Evolutionary conservation across 768 basidiomycete species (phyloP).

Genomic region (Rhodocollybia butyracea): DNA sequence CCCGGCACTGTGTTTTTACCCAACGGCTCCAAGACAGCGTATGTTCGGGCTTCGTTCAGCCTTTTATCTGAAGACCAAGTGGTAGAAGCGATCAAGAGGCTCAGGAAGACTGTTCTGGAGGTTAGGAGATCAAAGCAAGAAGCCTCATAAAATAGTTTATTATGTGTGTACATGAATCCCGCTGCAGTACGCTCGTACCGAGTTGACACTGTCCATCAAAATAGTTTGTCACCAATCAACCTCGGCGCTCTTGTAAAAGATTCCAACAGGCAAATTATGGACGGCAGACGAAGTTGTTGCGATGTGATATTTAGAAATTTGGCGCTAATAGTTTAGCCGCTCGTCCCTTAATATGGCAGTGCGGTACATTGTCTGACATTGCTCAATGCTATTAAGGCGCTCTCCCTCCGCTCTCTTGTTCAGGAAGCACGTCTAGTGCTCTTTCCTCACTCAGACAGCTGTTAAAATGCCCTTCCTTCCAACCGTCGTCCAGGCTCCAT

Average conservation of each 20-base stretch:
- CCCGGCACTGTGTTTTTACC: slow-evolving; percentile 85
- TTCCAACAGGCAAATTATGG: too few relatives aligned
- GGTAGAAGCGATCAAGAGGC: slow-evolving; percentile 66
- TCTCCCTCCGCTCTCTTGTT: neutral
- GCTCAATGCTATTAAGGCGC: too few relatives aligned
- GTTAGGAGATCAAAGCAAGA: slow-evolving; percentile 7
- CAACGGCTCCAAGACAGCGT: slow-evolving; percentile 61
- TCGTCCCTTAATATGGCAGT: neutral
- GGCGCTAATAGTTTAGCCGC: too few relatives aligned
- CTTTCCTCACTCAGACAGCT: too few relatives aligned
- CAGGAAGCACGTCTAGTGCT: neutral
- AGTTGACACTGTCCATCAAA: too few relatives aligned
- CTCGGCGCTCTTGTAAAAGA: too few relatives aligned
- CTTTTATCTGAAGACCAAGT: slow-evolving; percentile 62
- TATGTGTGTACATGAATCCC: too few relatives aligned
- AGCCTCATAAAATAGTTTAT: neutral
- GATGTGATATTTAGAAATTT: too few relatives aligned
- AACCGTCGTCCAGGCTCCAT: neutral
- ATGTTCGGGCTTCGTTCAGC: slow-evolving; percentile 84
- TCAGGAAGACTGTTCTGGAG: slow-evolving; percentile 39
- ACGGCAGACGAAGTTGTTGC: too few relatives aligned
- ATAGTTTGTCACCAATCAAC: too few relatives aligned
- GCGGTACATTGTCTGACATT: too few relatives aligned
- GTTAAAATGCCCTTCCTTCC: neutral
- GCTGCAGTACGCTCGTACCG: too few relatives aligned